Conservation (phyloP, 805 yeast genomes). For the Cyberlindnera maritima region DNA sequence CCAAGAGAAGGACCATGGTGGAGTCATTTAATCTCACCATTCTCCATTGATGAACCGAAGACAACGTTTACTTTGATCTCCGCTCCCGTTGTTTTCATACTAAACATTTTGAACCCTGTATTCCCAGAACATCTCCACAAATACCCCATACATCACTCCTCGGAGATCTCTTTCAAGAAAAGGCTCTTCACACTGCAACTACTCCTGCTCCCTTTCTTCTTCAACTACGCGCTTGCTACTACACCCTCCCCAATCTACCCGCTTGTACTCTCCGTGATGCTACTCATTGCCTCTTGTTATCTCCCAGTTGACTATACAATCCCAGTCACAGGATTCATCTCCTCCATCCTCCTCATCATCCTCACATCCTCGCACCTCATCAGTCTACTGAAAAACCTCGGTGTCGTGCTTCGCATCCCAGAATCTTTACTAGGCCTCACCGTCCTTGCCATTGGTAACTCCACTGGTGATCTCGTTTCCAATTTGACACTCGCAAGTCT, state of each 20-base stretch:
- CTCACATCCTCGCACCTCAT: conserved; percentile 70
- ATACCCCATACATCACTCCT: background rate
- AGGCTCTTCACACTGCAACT: conserved; percentile 31
- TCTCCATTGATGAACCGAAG: conserved; percentile 7
- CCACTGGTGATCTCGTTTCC: conserved; percentile 85
- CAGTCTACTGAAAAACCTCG: conserved; percentile 55
- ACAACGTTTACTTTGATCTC: background rate
- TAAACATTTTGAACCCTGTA: conserved; percentile 18
- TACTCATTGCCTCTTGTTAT: background rate
- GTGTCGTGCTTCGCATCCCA: conserved; percentile 56
- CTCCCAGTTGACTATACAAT: conserved; percentile 2
- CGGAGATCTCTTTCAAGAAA: conserved; percentile 6
- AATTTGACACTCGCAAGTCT: conserved; percentile 75
- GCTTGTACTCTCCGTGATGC: background rate
- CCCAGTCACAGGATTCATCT: conserved; percentile 58
- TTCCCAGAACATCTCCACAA: conserved; percentile 8
- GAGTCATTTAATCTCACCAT: conserved; percentile 7
- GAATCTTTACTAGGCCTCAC: conserved; percentile 86
- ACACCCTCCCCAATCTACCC: background rate
- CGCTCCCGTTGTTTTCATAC: conserved; percentile 7
- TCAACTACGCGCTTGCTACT: background rate
- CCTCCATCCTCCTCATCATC: conserved; percentile 68
- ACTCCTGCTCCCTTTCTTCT: conserved; percentile 18
- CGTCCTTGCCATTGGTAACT: conserved; percentile 88
- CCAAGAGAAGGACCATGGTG: conserved; percentile 6